Percentiles rank a stretch among this genome's conserved stretches.
These are phyloP conservation scores for Glarea lozoyensis DNA, from an alignment of 495 filamentous ascomycete species.

Conservation along the genomic window DNA sequence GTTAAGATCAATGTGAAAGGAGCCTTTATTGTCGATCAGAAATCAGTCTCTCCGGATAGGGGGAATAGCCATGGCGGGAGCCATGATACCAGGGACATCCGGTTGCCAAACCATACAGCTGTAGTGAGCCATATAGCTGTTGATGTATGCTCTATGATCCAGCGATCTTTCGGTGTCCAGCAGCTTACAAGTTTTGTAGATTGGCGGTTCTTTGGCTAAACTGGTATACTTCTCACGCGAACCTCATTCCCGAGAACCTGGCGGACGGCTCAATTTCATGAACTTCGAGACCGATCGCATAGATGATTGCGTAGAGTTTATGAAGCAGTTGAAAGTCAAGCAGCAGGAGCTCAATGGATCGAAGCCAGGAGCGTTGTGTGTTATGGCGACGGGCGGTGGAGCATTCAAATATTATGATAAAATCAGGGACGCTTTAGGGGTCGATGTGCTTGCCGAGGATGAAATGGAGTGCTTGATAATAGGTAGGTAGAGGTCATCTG, in stretches of 20 bases:
- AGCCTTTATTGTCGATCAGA: constrained; percentile 89
- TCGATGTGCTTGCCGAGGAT: constrained; percentile 86
- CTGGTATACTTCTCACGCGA: constrained; percentile 95
- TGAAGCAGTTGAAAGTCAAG: constrained; percentile 70
- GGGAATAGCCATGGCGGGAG: constrained; percentile 42
- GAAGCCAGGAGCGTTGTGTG: constrained; percentile 55
- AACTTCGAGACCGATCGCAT: constrained; percentile 93
- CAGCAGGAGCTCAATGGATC: constrained; percentile 66
- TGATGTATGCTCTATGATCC: constrained; percentile 54
- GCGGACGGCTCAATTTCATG: constrained; percentile 87
- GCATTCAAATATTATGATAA: constrained; percentile 93
- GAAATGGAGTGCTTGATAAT: constrained; percentile 99
- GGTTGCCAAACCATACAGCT: constrained; percentile 88
- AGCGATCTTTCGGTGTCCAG: constrained; percentile 3
- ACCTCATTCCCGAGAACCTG: constrained; percentile 63
- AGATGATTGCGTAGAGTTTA: constrained; percentile 83
- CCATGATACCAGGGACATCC: constrained; percentile 82
- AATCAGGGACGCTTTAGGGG: constrained; percentile 68
- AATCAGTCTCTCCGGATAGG: constrained; percentile 38
- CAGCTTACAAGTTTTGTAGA: constrained; percentile 40
- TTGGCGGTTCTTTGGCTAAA: constrained; percentile 91
- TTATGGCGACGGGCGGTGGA: constrained; percentile 92
- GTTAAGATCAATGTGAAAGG: constrained; percentile 92
- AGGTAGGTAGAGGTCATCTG: constrained; percentile 36
- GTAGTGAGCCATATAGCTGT: constrained; percentile 93